These are phyloP conservation scores for Xanthoparmelia taractica DNA, from an alignment of 495 filamentous ascomycete genomes.

Conservation along the genomic window DNA sequence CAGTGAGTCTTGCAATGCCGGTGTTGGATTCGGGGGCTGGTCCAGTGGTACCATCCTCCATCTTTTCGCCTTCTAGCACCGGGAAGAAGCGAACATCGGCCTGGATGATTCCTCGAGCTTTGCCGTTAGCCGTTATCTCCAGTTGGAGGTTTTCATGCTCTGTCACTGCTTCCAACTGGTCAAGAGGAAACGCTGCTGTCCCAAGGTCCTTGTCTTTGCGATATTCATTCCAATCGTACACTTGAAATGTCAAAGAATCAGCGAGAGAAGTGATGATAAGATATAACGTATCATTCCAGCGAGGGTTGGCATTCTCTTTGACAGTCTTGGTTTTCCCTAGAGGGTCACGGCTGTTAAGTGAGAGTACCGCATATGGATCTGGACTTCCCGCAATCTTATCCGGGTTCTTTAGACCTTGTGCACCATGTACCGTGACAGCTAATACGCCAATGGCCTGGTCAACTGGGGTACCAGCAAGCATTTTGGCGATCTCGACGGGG, in stretches of 20 bases:
- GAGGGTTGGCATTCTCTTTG: constrained; percentile 74
- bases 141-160: constrained; percentile 79
- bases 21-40: constrained; percentile 83
- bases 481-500: constrained; percentile 96
- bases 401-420: constrained; percentile 84
- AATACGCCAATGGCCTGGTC: constrained; percentile 95
- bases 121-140: constrained; percentile 77
- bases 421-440: constrained; percentile 83
- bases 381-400: constrained; percentile 90
- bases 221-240: constrained; percentile 92
- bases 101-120: constrained; percentile 68
- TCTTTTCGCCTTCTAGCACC: constrained; percentile 62
- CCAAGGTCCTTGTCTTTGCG: constrained; percentile 96
- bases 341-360: constrained; percentile 69
- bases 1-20: constrained; percentile 83
- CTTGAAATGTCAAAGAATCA: constrained; percentile 70
- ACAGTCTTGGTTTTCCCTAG: constrained; percentile 85
- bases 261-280: constrained; percentile 85
- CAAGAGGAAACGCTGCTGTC: constrained; percentile 71
- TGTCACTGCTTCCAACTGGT: constrained; percentile 64
- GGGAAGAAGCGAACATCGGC: constrained; percentile 93
- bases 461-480: constrained; percentile 89
- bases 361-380: constrained; percentile 85
- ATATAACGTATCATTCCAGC: constrained; percentile 95
- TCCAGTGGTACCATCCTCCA: constrained; percentile 67